phyloP scores from a whole-genome alignment of 2,329 filamentous ascomycete species.

The Saccharata proteae region DNA sequence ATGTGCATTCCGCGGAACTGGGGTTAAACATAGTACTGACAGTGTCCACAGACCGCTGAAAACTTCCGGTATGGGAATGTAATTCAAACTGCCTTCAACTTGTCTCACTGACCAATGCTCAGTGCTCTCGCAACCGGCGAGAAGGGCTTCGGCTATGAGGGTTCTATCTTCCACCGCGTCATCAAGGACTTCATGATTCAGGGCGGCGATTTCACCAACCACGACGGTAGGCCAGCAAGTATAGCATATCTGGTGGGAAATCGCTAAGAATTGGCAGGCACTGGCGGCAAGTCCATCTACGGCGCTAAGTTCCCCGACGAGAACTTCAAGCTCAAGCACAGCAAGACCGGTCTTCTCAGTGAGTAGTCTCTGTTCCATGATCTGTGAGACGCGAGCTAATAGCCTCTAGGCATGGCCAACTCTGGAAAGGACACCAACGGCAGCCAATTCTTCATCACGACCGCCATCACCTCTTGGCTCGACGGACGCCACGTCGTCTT shows the following conservation, averaged over 20 bases:
- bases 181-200: constrained; percentile 91
- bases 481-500: constrained; percentile 77
- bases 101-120: constrained; percentile 34
- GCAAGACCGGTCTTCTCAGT: constrained; percentile 64
- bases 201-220: constrained; percentile 77
- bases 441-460: constrained; percentile 64
- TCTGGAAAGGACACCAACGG: constrained; percentile 60
- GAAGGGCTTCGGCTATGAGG: constrained; percentile 76
- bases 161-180: constrained; percentile 76
- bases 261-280: constrained; percentile 34
- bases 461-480: constrained; percentile 55
- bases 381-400: constrained; percentile 61
- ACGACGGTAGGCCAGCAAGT: constrained; percentile 50
- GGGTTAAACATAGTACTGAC: constrained; percentile 11
- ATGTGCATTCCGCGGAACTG: constrained; percentile 9
- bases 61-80: constrained; percentile 48
- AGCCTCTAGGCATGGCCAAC: constrained; percentile 46
- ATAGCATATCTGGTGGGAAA: neutral
- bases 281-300: constrained; percentile 81
- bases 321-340: constrained; percentile 93
- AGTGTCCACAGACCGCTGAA: constrained; percentile 42
- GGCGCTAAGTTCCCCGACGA: constrained; percentile 74
- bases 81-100: too few relatives aligned
- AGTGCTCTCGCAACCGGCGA: constrained; percentile 72
- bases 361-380: constrained; percentile 75